Base-by-base conservation (phyloP, 805 yeast species). In the Starmerella khaoyaiensis region DNA sequence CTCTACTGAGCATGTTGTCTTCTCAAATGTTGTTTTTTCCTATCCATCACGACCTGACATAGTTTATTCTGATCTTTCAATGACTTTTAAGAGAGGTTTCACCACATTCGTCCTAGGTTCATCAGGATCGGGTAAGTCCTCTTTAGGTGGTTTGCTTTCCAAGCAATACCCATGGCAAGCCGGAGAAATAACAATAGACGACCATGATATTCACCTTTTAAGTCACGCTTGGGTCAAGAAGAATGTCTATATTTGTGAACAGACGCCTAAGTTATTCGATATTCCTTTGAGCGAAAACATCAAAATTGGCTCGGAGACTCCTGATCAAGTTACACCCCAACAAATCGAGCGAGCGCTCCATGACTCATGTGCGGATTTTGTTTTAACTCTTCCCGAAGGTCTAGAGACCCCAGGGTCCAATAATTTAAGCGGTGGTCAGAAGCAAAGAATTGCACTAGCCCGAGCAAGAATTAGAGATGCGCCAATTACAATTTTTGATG, bases 41-140 rank as follows among this genome's bases (percentile, higher is more conserved):
- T 87, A 84, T 51, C 74, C 79, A 1, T 57, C 74, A 1, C 65
- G 87, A 46, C 63, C 64, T 0, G 60, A 61, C 1, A 55, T 57
- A 2, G 72, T 72, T 0, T 53, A 90, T 12, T 56, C 65, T 0
- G 49, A 67, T 33, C 60, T 78, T 1, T 51, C 56, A n/a, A 39
- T 79, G 19, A 46, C 48, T 1, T 60, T 84, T 24, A 56, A 62
- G 1, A 55, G 69, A 0, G 65, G 69, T 1, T 46, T 59, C 22
- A 52, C 70, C 5, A 72, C 76, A 1, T 87, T 72, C 49, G 57
- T 90, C 4, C 70, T 90, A 28, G 99, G 99, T 1, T 65, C 68
- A 42, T 84, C 96, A 0, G 99, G 99, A 0, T 76, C 86, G 0
- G 98, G 98, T 0, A 90, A 90, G 55, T 87, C 97, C 0, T 79